phyloP scores from a whole-genome alignment of 1,284 basidiomycete species.

The Singerocomus rubriflavus region DNA sequence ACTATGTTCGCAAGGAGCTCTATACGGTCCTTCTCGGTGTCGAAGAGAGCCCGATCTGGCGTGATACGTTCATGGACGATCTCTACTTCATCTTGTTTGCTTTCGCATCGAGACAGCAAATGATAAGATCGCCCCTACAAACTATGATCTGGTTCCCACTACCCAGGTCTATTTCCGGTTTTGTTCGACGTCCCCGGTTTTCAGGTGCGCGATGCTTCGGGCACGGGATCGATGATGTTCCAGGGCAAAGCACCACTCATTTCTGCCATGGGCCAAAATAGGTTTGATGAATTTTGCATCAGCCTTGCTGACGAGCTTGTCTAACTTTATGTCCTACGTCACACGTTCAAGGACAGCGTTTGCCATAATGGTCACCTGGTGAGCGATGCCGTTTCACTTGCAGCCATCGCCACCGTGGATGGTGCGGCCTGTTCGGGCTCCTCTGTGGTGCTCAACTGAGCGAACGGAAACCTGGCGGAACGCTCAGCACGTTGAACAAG shows the following conservation, averaged over 20 bases:
- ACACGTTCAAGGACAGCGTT: conserved; percentile 72
- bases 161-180: conserved; percentile 73
- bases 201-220: conserved; percentile 67
- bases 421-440: conserved; percentile 82
- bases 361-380: conserved; percentile 61
- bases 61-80: conserved; percentile 78
- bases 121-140: conserved; percentile 66
- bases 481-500: conserved; percentile 75
- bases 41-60: conserved; percentile 68
- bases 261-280: conserved; percentile 74
- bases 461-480: conserved; percentile 73
- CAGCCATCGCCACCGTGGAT: conserved; percentile 70
- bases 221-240: conserved; percentile 59
- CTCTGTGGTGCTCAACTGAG: conserved; percentile 75
- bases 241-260: conserved; percentile 63
- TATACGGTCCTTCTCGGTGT: conserved; percentile 79
- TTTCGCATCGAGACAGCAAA: conserved; percentile 88
- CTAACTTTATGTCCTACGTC: conserved; percentile 73
- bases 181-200: conserved; percentile 83
- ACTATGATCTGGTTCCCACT: conserved; percentile 49
- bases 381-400: conserved; percentile 71
- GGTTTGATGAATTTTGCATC: conserved; percentile 84
- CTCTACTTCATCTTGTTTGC: conserved; percentile 91
- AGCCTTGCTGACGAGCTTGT: conserved; percentile 86
- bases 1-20: conserved; percentile 84